Percentiles rank a stretch among this genome's conserved stretches.
Conservation (phyloP, 345 rosid species). For the Punica granatum region DNA sequence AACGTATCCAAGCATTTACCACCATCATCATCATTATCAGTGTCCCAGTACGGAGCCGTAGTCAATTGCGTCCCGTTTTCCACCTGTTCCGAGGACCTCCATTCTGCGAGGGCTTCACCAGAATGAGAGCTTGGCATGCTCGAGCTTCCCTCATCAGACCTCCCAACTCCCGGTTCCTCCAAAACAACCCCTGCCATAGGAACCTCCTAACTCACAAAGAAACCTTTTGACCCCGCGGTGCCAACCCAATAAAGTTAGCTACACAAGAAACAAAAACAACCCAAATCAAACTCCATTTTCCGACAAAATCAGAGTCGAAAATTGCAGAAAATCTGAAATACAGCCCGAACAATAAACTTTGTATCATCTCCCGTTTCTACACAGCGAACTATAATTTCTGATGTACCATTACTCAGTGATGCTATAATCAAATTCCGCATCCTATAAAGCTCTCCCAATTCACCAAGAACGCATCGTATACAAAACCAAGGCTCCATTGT, state of each 20-base stretch:
- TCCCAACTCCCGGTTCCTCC: slow-evolving; percentile 67
- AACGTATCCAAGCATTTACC: slow-evolving; percentile 24
- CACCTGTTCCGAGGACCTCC: slow-evolving; percentile 92
- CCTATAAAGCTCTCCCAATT: neutral
- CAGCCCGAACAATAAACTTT: neutral
- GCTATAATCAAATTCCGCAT: neutral
- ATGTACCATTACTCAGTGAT: neutral
- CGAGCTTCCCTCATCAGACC: slow-evolving; percentile 55
- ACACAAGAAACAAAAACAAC: slow-evolving; percentile 5
- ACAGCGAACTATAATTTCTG: neutral
- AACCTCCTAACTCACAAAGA: slow-evolving; percentile 23
- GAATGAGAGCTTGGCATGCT: slow-evolving; percentile 52
- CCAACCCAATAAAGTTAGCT: slow-evolving; percentile 26
- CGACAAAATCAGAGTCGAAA: neutral
- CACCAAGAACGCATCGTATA: slow-evolving; percentile 23
- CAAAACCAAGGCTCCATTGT: slow-evolving; percentile 1
- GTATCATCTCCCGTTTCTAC: neutral
- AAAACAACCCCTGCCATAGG: slow-evolving; percentile 58
- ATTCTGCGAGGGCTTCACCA: slow-evolving; percentile 79
- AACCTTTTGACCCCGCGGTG: slow-evolving; percentile 19
- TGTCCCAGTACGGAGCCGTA: slow-evolving; percentile 86
- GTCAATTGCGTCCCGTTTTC: slow-evolving; percentile 86
- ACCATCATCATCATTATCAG: slow-evolving; percentile 70
- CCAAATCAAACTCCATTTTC: neutral
- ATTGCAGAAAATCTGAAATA: neutral